phyloP scores from a whole-genome alignment of 805 yeast species.

The Saccharomycopsis olivae region DNA sequence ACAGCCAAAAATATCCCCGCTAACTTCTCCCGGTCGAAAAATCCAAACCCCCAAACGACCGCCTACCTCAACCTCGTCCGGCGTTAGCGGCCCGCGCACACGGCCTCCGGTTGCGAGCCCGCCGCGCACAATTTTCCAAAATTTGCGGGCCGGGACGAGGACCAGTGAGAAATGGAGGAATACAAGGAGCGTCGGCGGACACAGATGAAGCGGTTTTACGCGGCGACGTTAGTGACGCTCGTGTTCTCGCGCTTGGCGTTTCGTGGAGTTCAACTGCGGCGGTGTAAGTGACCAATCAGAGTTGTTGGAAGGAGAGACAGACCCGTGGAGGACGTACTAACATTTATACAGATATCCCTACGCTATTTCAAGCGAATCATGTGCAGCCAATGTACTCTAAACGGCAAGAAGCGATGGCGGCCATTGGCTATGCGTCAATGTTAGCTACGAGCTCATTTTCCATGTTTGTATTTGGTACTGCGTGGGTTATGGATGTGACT shows the following conservation, averaged over 20 bases:
- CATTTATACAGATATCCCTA: slow-evolving; percentile 40
- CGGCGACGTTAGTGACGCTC: slow-evolving; percentile 63
- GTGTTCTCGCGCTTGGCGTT: slow-evolving; percentile 65
- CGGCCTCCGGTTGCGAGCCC: too few relatives aligned
- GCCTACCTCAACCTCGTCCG: too few relatives aligned
- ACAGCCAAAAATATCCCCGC: too few relatives aligned
- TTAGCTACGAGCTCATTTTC: slow-evolving; percentile 63
- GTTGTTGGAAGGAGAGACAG: background rate
- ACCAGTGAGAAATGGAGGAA: too few relatives aligned
- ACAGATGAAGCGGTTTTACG: slow-evolving; percentile 65
- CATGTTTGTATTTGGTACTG: slow-evolving; percentile 62
- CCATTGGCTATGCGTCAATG: slow-evolving; percentile 72
- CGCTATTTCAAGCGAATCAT: slow-evolving; percentile 74
- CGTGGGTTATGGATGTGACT: slow-evolving; percentile 74
- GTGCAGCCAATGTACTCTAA: slow-evolving; percentile 76
- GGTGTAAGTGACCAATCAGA: slow-evolving; percentile 42
- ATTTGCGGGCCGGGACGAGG: too few relatives aligned
- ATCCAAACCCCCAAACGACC: too few relatives aligned
- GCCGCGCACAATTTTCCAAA: too few relatives aligned
- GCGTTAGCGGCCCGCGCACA: too few relatives aligned
- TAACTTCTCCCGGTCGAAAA: too few relatives aligned
- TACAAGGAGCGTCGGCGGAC: slow-evolving; percentile 53
- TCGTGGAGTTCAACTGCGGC: slow-evolving; percentile 61
- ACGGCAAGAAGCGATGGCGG: slow-evolving; percentile 74
- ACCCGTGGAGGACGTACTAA: background rate